Conservation (phyloP, 495 filamentous ascomycete species). For the Articulospora tetracladia region DNA sequence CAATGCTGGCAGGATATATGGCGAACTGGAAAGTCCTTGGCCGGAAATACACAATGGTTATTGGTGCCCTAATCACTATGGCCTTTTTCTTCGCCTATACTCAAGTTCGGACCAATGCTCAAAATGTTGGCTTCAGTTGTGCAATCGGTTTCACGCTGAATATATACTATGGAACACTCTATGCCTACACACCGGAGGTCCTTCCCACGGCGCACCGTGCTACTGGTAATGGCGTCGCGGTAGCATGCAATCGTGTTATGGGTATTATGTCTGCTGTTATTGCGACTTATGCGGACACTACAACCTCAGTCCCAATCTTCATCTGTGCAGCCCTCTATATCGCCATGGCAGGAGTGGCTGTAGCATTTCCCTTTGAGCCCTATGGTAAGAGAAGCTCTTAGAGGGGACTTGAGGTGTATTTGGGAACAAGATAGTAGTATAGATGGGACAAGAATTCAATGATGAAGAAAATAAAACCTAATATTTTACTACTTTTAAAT, state of each 20-base stretch:
- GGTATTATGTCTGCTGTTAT: slow-evolving; percentile 68
- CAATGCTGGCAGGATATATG: slow-evolving; percentile 62
- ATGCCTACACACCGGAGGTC: slow-evolving; percentile 58
- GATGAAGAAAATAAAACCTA: not conserved
- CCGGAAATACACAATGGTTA: slow-evolving; percentile 62
- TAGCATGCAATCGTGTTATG: slow-evolving; percentile 67
- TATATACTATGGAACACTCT: slow-evolving; percentile 70
- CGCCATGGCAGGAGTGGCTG: slow-evolving; percentile 57
- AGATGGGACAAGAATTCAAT: too few species aligned
- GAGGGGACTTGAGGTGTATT: not conserved
- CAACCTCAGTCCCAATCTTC: slow-evolving; percentile 60
- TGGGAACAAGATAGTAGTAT: too few species aligned
- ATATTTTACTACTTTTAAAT: too few species aligned
- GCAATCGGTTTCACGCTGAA: slow-evolving; percentile 64
- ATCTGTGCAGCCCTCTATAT: slow-evolving; percentile 64
- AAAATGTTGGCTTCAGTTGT: slow-evolving; percentile 64
- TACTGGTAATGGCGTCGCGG: slow-evolving; percentile 67
- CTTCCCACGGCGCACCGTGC: slow-evolving; percentile 65
- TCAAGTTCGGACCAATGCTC: slow-evolving; percentile 49
- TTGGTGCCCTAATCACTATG: slow-evolving; percentile 58
- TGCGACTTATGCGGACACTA: slow-evolving; percentile 53
- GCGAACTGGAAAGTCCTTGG: slow-evolving; percentile 54
- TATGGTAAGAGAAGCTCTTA: slow-evolving; percentile 63
- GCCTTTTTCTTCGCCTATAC: slow-evolving; percentile 71
- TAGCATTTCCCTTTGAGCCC: slow-evolving; percentile 67